A percentile compares a stretch with the other conserved stretches of the same genome.
phyloP scores from a whole-genome alignment of 2,329 filamentous ascomycete genomes.

The Beauveria sp. region DNA sequence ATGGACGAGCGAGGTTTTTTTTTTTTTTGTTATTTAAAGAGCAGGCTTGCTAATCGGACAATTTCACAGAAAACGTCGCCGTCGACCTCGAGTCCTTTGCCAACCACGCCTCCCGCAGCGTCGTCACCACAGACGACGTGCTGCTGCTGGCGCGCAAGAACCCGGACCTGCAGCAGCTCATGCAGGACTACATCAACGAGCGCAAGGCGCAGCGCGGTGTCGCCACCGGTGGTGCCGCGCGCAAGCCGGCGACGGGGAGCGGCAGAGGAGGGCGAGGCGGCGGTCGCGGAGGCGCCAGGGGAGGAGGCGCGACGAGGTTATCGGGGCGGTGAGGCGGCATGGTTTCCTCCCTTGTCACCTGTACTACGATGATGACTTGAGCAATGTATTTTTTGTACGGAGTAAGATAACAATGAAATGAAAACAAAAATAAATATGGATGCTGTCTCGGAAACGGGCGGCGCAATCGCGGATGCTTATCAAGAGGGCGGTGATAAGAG shows the following conservation, averaged over 20 bases:
- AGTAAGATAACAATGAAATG: not conserved
- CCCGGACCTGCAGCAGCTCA: constrained; percentile 69
- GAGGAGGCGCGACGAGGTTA: constrained; percentile 22
- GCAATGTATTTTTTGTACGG: not conserved
- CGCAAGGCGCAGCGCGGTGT: constrained; percentile 36
- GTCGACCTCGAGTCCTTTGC: constrained; percentile 49
- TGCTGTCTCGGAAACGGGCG: not conserved
- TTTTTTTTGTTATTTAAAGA: not conserved
- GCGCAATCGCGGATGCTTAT: not conserved
- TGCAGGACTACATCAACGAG: constrained; percentile 61
- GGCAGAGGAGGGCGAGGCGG: constrained; percentile 12
- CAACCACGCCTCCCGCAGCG: constrained; percentile 73
- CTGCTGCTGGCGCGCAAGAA: constrained; percentile 81
- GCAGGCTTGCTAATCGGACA: not conserved
- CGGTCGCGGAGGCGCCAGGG: constrained; percentile 17
- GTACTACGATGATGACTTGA: not conserved
- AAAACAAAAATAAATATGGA: not conserved
- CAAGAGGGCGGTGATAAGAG: not conserved
- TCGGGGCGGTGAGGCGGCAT: not conserved
- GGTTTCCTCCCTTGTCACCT: not conserved
- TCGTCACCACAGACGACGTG: constrained; percentile 79
- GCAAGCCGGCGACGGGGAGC: constrained; percentile 15
- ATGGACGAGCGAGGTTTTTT: not conserved
- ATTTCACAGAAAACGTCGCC: constrained; percentile 43
- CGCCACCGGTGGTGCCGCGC: not conserved